A percentile compares a stretch with the other conserved stretches of the same genome.
These are phyloP conservation scores for Penicillium sp. DNA, from an alignment of 2,329 filamentous ascomycete species.

Conservation along the genomic window DNA sequence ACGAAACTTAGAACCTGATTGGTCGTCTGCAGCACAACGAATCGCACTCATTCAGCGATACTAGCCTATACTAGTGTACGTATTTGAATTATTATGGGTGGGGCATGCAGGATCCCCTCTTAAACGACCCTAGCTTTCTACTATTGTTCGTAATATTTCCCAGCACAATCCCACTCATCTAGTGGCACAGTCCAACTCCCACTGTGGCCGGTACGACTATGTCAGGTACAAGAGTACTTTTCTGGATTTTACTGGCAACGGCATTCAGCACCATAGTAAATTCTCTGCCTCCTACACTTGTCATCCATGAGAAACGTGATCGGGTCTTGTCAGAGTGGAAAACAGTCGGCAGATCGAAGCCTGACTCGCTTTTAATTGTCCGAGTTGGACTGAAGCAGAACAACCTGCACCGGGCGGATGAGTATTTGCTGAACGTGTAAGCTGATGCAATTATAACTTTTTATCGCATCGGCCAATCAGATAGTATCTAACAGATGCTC, in stretches of 20 bases:
- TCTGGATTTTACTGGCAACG: neutral
- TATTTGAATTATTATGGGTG: neutral
- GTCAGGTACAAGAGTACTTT: neutral
- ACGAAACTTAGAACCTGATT: neutral
- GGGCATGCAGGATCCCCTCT: neutral
- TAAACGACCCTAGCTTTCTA: neutral
- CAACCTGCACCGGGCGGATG: neutral
- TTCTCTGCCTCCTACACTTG: neutral
- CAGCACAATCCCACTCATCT: neutral
- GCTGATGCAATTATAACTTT: neutral
- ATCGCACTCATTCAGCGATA: neutral
- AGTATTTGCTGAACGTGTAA: conserved; percentile 3
- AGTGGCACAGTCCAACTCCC: neutral
- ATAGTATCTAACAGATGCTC: neutral
- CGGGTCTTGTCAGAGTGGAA: neutral
- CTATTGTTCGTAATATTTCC: neutral
- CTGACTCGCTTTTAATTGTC: neutral
- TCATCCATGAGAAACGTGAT: conserved; percentile 1
- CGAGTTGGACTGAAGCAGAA: conserved; percentile 2
- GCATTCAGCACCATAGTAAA: neutral
- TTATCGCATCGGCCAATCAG: neutral
- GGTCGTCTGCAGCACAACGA: neutral
- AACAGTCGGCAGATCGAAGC: neutral
- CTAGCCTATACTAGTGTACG: neutral
- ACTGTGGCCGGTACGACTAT: neutral